Conservation (phyloP, 129 eudicot genomes). For the Centaurea solstitialis region DNA sequence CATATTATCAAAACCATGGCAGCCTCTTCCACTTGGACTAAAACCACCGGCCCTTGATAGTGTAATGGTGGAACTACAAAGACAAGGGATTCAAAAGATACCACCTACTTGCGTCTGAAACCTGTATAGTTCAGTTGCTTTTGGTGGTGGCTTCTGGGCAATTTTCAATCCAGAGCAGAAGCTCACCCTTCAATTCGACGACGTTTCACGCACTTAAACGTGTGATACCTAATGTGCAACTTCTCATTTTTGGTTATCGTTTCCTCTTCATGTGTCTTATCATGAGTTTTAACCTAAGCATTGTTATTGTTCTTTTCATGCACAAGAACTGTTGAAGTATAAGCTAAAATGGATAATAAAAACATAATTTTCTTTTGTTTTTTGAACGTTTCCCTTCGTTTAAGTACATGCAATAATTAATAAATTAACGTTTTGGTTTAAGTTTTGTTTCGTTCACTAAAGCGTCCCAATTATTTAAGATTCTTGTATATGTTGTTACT, state of each 20-base stretch:
- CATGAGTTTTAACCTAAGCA: conserved; percentile 22
- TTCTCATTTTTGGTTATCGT: conserved; percentile 14
- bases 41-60: conserved; percentile 86
- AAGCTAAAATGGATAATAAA: conserved; percentile 23
- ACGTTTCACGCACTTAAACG: conserved; percentile 47
- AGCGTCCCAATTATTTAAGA: background rate
- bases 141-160: conserved; percentile 26
- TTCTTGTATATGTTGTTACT: background rate
- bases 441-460: background rate
- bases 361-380: background rate
- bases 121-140: conserved; percentile 2
- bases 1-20: conserved; percentile 81
- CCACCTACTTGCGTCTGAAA: conserved; percentile 56
- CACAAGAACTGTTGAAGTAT: conserved; percentile 20
- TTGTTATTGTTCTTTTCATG: conserved; percentile 16
- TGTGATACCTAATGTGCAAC: conserved; percentile 16
- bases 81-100: conserved; percentile 74
- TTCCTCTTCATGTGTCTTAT: conserved; percentile 13
- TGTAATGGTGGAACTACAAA: conserved; percentile 82
- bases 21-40: conserved; percentile 89
- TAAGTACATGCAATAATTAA: background rate
- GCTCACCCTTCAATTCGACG: conserved; percentile 57
- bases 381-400: background rate
- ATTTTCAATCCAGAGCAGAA: conserved; percentile 37
- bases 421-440: too few relatives aligned